Evolutionary conservation across 75 land plant genomes (phyloP), one percentile per base, ranked within the genome.

Genomic region (Cupressus sempervirens): DNA sequence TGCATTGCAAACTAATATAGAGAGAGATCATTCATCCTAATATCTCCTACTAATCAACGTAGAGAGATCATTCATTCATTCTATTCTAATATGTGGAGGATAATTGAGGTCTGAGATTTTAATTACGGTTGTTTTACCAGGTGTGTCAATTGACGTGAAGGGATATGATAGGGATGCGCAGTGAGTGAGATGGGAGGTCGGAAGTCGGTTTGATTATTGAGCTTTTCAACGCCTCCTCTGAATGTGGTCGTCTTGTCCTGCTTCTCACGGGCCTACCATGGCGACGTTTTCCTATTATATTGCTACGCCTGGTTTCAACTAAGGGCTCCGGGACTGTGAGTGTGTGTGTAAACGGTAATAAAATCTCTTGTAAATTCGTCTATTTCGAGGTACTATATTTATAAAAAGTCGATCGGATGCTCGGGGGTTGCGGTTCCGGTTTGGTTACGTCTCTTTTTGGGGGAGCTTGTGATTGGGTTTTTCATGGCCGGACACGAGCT

Each of bases 201-300:
- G 11, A 34, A 6, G 10, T 23, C 18, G 26, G 26, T 46, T 26
- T 23, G 50, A 40, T 41, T 20, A 26, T 43, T 26, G 81, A 74
- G 45, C 8, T 40, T 76, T 38, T 72, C 74, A 72, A 72, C 74
- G 74, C 74, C 35, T 32, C 35, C 35, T 72, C 74, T 29, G 36
- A 35, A 35, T 34, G 77, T 34, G 77, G 7, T 35, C 23, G 7
- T 38, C 15, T 23, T 45, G 20, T 45, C 29, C 81, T 26, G 81
- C 46, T 45, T n/a, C 14, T 43, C 46, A 79, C 30, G 81, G 81
- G 81, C 81, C 81, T 79, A 79, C 81, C 81, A 29, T 79, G 81
- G 81, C 12, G 50, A 13, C 32, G 26, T 43, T 30, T 32, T 30
- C 74, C 74, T 72, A 72, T 72, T 4, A 32, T 30, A 30, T 72